Evolutionary conservation across 768 basidiomycete species (phyloP).

Genomic region (Pholiota molesta): DNA sequence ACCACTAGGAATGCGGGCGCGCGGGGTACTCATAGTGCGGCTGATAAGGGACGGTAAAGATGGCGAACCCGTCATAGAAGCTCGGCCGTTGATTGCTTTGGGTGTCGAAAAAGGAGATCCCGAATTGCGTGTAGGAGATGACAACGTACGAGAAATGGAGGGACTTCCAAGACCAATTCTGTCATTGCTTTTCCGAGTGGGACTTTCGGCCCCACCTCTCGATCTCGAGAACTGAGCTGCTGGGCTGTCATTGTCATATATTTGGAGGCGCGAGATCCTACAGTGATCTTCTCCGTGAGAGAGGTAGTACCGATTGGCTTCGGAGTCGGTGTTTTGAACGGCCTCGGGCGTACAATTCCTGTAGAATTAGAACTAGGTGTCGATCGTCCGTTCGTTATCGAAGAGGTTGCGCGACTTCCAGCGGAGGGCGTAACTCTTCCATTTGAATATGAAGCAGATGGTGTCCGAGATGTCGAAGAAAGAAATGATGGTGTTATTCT

Average conservation of each 20-base stretch:
- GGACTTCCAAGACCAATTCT: slow-evolving; percentile 18
- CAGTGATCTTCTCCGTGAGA: slow-evolving; percentile 59
- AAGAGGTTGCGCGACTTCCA: slow-evolving; percentile 56
- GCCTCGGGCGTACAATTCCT: slow-evolving; percentile 30
- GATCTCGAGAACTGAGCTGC: slow-evolving; percentile 61
- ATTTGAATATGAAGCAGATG: slow-evolving; percentile 39
- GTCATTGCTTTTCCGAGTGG: slow-evolving; percentile 22
- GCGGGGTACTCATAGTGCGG: slow-evolving; percentile 55
- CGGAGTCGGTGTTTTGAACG: slow-evolving; percentile 35
- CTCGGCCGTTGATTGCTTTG: slow-evolving; percentile 43
- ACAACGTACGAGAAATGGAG: slow-evolving; percentile 35
- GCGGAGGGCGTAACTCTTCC: slow-evolving; percentile 44
- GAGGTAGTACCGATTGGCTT: slow-evolving; percentile 34
- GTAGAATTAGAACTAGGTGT: slow-evolving; percentile 40
- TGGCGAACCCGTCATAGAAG: slow-evolving; percentile 37
- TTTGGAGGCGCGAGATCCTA: slow-evolving; percentile 83
- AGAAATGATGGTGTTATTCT: slow-evolving; percentile 52
- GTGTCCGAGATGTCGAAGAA: slow-evolving; percentile 34
- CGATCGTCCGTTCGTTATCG: slow-evolving; percentile 36
- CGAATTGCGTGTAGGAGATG: slow-evolving; percentile 47
- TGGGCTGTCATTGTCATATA: slow-evolving; percentile 86
- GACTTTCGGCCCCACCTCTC: slow-evolving; percentile 32
- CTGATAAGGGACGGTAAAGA: slow-evolving; percentile 34
- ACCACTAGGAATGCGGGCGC: slow-evolving; percentile 70
- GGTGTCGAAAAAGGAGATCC: slow-evolving; percentile 74